phyloP scores from a whole-genome alignment of 371 early-diverging fungal genomes.

The Smittium culicis region DNA sequence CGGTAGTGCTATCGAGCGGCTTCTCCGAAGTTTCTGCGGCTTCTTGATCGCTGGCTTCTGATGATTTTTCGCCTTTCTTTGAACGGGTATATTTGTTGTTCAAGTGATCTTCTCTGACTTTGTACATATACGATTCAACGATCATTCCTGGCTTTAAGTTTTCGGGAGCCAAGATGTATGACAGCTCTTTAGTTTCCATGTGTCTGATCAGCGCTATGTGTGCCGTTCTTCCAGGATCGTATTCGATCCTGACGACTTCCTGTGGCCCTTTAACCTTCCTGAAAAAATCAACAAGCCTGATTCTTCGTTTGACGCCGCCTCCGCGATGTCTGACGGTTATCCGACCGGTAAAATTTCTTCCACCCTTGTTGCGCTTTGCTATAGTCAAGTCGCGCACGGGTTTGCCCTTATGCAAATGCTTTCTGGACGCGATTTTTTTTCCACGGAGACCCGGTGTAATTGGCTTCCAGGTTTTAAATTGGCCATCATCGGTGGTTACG shows the following conservation, averaged over 20 bases:
- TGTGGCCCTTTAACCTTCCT: slow-evolving; percentile 62
- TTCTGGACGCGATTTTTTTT: slow-evolving; percentile 67
- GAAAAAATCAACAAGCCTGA: slow-evolving; percentile 76
- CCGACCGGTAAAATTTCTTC: slow-evolving; percentile 79
- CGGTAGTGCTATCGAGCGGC: slow-evolving; percentile 17
- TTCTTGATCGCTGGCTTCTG: slow-evolving; percentile 2
- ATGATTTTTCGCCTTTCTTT: slow-evolving; percentile 8
- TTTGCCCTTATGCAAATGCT: slow-evolving; percentile 82
- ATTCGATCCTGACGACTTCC: slow-evolving; percentile 77
- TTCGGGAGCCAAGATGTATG: slow-evolving; percentile 74
- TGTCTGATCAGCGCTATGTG: slow-evolving; percentile 78
- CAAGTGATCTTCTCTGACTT: background rate
- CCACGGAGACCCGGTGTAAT: slow-evolving; percentile 79
- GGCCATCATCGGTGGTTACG: slow-evolving; percentile 33
- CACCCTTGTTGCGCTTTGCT: slow-evolving; percentile 70
- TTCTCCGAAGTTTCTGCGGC: slow-evolving; percentile 8
- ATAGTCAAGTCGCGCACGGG: slow-evolving; percentile 66
- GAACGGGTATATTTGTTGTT: slow-evolving; percentile 4
- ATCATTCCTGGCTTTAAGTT: slow-evolving; percentile 57
- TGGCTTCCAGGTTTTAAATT: slow-evolving; percentile 84
- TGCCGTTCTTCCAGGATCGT: slow-evolving; percentile 90
- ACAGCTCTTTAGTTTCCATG: slow-evolving; percentile 53
- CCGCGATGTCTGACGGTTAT: slow-evolving; percentile 91
- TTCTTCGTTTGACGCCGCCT: slow-evolving; percentile 83
- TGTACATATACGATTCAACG: slow-evolving; percentile 43